These are phyloP conservation scores for Trichophyton benhamiae DNA, from an alignment of 2,329 filamentous ascomycete genomes.

Conservation along the genomic window DNA sequence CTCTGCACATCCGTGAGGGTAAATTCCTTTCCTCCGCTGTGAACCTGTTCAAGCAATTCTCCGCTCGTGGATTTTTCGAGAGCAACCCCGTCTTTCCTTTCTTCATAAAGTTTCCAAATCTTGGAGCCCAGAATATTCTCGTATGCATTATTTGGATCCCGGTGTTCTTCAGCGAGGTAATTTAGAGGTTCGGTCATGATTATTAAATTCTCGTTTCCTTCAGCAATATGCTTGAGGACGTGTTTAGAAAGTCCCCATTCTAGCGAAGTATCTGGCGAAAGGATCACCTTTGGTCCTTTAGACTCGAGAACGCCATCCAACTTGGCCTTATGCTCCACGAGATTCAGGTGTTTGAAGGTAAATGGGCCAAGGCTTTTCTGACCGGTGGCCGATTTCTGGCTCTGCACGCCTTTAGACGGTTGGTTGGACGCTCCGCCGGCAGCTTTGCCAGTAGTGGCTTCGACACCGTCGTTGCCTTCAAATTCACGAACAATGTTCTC, in stretches of 20 bases:
- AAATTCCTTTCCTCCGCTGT: constrained; percentile 51
- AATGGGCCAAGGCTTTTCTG: constrained; percentile 56
- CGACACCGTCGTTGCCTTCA: constrained; percentile 47
- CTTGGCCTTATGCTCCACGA: constrained; percentile 71
- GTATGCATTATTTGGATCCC: constrained; percentile 19
- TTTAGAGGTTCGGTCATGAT: constrained; percentile 63
- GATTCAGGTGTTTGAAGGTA: constrained; percentile 72
- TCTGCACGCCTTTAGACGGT: constrained; percentile 22
- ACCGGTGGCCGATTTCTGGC: constrained; percentile 25
- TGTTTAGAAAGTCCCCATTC: constrained; percentile 94
- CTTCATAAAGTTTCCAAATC: constrained; percentile 70
- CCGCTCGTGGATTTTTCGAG: constrained; percentile 43
- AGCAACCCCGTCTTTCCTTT: constrained; percentile 51
- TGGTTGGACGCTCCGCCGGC: constrained; percentile 34
- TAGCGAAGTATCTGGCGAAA: constrained; percentile 79
- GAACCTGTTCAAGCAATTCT: constrained; percentile 54
- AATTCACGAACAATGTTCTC: constrained; percentile 88
- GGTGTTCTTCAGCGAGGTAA: constrained; percentile 18
- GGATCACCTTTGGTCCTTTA: constrained; percentile 55
- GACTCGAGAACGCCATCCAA: constrained; percentile 55
- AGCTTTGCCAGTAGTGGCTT: constrained; percentile 25
- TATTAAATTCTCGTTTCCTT: constrained; percentile 68
- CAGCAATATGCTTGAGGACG: constrained; percentile 59
- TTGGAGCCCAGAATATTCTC: constrained; percentile 55
- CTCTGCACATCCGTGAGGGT: constrained; percentile 50